Evolutionary conservation across 306 rosid species (phyloP).

Genomic region (Styphnolobium japonicum): DNA sequence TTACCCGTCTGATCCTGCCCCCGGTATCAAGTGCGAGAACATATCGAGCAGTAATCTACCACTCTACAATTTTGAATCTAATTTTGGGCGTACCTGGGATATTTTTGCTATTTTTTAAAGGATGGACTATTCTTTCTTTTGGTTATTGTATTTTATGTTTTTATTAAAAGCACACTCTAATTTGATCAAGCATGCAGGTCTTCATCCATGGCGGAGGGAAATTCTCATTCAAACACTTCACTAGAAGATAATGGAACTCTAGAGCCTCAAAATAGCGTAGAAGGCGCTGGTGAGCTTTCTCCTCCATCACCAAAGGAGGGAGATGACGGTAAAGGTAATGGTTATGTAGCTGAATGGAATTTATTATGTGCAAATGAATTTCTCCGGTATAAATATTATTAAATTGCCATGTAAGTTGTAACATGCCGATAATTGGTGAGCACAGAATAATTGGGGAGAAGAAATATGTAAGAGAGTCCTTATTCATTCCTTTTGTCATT

Average conservation of each 20-base stretch:
- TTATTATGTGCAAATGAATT: background rate
- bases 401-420: background rate
- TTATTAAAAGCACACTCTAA: background rate
- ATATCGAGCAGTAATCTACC: background rate
- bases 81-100: background rate
- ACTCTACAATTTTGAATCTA: background rate
- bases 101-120: background rate
- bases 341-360: background rate
- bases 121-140: background rate
- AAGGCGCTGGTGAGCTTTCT: conserved; percentile 40
- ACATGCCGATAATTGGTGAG: background rate
- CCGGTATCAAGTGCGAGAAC: too few relatives aligned
- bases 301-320: conserved; percentile 40
- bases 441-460: background rate
- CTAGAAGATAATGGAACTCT: conserved; percentile 44
- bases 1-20: too few relatives aligned
- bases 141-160: background rate
- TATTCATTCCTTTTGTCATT: background rate
- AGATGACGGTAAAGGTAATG: conserved; percentile 63
- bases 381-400: background rate
- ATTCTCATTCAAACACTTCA: conserved; percentile 23
- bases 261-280: conserved; percentile 39
- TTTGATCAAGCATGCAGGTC: conserved; percentile 15
- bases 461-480: background rate
- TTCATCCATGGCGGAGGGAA: conserved; percentile 56